Percentiles rank a stretch among this genome's conserved stretches.
Conservation (phyloP, 2,329 filamentous ascomycete species). For the Epichloe gansuensis region DNA sequence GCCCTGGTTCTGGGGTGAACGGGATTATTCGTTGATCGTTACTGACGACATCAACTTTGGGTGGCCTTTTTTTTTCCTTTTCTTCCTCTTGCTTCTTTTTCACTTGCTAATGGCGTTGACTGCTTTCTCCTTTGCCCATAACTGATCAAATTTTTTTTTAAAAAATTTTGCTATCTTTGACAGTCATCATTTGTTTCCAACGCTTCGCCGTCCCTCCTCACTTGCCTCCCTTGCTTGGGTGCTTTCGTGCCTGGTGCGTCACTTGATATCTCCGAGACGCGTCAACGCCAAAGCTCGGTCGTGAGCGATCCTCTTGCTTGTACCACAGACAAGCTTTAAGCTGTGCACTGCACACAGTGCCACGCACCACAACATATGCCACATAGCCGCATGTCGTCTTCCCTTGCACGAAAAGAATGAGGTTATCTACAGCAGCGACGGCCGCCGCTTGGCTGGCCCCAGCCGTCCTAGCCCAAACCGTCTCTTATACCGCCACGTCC, state of each 20-base stretch:
- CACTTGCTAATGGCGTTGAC: background rate
- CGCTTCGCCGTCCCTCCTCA: background rate
- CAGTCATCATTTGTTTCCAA: no score
- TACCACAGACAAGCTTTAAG: background rate
- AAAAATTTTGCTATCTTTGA: no score
- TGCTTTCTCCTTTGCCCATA: background rate
- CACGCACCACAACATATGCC: background rate
- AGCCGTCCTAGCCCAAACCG: constrained; percentile 13
- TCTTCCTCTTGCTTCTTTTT: background rate
- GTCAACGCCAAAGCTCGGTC: background rate
- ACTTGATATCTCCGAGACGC: background rate
- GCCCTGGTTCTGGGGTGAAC: background rate
- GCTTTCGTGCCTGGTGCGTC: background rate
- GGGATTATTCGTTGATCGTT: no score
- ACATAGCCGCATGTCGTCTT: background rate
- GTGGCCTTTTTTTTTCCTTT: background rate
- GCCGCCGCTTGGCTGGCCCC: constrained; percentile 11
- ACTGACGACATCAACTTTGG: background rate
- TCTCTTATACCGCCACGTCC: constrained; percentile 20
- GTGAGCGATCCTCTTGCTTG: background rate
- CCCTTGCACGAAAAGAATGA: constrained; percentile 11
- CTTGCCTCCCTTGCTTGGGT: no score
- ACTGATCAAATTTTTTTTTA: no score
- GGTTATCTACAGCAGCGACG: constrained; percentile 8
- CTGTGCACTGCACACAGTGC: background rate